These are phyloP conservation scores for Paramecium pentaurelia DNA, from an alignment of 73 alveolate species.

Conservation along the genomic window DNA sequence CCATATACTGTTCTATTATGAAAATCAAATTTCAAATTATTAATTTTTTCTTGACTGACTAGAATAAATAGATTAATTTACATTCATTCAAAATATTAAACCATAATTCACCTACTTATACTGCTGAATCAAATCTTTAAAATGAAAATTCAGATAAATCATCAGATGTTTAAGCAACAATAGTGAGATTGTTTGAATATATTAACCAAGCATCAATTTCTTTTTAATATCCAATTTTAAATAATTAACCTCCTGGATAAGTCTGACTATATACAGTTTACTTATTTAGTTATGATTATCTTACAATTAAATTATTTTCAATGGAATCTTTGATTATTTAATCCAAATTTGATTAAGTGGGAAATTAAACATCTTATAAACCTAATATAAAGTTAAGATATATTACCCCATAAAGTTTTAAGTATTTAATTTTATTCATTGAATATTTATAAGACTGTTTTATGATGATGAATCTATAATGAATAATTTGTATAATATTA, in stretches of 20 bases:
- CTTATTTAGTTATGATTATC: neutral
- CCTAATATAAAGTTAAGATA: neutral
- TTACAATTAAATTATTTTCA: neutral
- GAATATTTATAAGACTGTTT: neutral
- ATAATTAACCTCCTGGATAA: neutral
- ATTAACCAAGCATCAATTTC: slow-evolving; percentile 12
- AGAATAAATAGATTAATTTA: neutral
- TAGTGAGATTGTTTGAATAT: neutral
- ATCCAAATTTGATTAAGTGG: neutral
- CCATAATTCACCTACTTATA: slow-evolving; percentile 36
- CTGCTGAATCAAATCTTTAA: neutral
- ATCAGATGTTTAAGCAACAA: neutral
- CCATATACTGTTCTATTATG: neutral
- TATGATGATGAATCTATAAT: neutral
- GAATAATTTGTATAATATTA: neutral
- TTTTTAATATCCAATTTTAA: neutral
- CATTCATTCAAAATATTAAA: neutral
- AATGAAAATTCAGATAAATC: neutral
- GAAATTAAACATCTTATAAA: neutral
- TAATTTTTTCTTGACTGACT: neutral
- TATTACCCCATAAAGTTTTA: neutral
- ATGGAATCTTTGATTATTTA: neutral
- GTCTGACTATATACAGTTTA: neutral
- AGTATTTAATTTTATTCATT: neutral
- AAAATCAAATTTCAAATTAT: neutral